Evolutionary conservation across 2,329 filamentous ascomycete species (phyloP).

Genomic region (Tolypocladium ovalisporum): DNA sequence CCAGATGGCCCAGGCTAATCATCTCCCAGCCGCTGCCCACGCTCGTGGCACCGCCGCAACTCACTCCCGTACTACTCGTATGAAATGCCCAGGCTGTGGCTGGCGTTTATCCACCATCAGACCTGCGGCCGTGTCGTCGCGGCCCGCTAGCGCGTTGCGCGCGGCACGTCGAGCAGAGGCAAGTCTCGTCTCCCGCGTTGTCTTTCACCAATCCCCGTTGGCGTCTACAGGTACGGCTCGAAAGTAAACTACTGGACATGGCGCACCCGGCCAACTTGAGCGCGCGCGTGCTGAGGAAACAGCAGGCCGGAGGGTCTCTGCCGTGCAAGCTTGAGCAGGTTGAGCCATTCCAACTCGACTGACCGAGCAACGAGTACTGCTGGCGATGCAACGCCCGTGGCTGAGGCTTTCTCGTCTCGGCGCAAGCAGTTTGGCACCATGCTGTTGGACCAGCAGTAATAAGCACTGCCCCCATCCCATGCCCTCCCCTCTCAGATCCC

Average conservation of each 20-base stretch:
- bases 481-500: not conserved
- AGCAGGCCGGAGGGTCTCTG: not conserved
- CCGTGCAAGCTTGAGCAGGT: not conserved
- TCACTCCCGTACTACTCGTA: no score
- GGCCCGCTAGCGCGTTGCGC: constrained; percentile 4
- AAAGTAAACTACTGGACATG: constrained; percentile 2
- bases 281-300: not conserved
- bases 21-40: not conserved
- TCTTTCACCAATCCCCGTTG: not conserved
- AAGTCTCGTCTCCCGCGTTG: not conserved
- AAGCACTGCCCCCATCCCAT: not conserved
- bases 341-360: not conserved
- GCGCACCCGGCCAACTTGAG: not conserved
- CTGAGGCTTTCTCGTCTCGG: not conserved
- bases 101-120: not conserved
- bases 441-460: not conserved
- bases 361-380: not conserved
- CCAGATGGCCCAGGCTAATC: not conserved
- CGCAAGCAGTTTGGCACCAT: not conserved
- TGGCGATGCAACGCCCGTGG: not conserved
- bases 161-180: constrained; percentile 10
- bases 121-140: not conserved
- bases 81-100: constrained; percentile 1
- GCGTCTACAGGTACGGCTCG: not conserved
- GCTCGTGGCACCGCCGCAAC: not conserved